These are phyloP conservation scores for Tuber aestivum DNA, from an alignment of 495 filamentous ascomycete genomes.

Conservation along the genomic window DNA sequence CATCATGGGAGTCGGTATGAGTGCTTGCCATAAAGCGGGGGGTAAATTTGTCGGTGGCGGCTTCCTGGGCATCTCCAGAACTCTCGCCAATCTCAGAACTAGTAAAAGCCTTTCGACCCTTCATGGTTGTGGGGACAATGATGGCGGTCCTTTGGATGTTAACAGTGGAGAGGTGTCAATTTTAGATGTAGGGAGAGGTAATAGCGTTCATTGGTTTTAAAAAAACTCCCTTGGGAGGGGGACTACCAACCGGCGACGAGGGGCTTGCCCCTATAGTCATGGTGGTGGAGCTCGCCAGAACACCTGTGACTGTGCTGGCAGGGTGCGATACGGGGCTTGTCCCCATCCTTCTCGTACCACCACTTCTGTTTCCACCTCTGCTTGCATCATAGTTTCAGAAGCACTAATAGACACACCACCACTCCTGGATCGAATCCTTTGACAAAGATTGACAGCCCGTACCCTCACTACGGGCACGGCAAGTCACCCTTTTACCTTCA, in stretches of 20 bases:
- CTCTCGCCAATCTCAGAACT: background rate
- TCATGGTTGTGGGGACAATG: background rate
- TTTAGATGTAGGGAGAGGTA: background rate
- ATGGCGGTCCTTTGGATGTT: background rate
- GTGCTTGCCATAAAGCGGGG: background rate
- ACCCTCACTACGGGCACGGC: background rate
- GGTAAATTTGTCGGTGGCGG: background rate
- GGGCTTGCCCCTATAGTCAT: background rate
- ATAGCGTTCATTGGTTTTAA: background rate
- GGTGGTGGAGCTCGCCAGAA: background rate
- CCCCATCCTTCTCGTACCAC: background rate
- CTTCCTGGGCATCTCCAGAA: background rate
- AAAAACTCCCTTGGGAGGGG: background rate
- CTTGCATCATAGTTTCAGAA: background rate
- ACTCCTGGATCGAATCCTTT: background rate
- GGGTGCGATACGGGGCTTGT: too few relatives aligned
- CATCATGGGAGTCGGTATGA: background rate
- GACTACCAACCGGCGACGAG: background rate
- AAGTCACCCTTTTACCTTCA: background rate
- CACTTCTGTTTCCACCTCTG: background rate
- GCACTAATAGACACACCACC: background rate
- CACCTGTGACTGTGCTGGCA: background rate
- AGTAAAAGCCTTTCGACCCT: background rate
- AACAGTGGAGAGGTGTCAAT: background rate
- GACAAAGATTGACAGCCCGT: background rate